Evolutionary conservation across 345 rosid genomes (phyloP), one percentile per base, ranked within the genome.

Genomic region (Zanthoxylum bungeanum): DNA sequence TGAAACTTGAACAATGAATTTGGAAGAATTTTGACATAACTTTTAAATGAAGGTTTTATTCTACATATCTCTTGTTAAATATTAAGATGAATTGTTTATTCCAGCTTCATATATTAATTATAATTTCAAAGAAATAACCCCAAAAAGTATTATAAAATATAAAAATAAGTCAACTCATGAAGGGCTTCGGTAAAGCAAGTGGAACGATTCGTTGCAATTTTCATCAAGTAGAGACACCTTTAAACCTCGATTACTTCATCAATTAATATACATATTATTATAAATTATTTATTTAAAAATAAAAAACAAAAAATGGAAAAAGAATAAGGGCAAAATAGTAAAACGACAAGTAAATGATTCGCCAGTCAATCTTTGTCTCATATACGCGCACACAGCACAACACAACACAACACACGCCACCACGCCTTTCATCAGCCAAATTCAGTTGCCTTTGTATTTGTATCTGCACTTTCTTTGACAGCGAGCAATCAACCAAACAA

Each of bases 321-420:
- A 52, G 49, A 17, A 34, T 60, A 22, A 51, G 84, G 82, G 75
- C 61, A 70, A 39, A 28, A 57, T 12, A 12, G 75, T 61, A 39
- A 16, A 83, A 44, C 17, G 0, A 9, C 0, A 0, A 0, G 0
- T 36, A 10, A n/a, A 75, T 27, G 64, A 73, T 70, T 76, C 69
- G 72, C 28, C 80, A 57, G 78, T 51, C 66, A 34, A 63, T 75
- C 78, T 73, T 75, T 80, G 84, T 78, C 84, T 71, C 62, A 62
- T 60, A 36, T 42, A 55, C 72, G 31, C 69, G 19, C 36, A 14
- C 57, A 11, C 46, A n/a, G n/a, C n/a, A n/a, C n/a, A n/a, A n/a
- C n/a, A n/a, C n/a, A n/a, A n/a, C n/a, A n/a, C n/a, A n/a, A n/a
- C n/a, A n/a, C n/a, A n/a, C n/a, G n/a, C n/a, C n/a, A n/a, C 50